Evolutionary conservation across 2,329 filamentous ascomycete species (phyloP), one percentile per base, ranked within the genome.

Genomic region (Fusarium brevicatenulatum): DNA sequence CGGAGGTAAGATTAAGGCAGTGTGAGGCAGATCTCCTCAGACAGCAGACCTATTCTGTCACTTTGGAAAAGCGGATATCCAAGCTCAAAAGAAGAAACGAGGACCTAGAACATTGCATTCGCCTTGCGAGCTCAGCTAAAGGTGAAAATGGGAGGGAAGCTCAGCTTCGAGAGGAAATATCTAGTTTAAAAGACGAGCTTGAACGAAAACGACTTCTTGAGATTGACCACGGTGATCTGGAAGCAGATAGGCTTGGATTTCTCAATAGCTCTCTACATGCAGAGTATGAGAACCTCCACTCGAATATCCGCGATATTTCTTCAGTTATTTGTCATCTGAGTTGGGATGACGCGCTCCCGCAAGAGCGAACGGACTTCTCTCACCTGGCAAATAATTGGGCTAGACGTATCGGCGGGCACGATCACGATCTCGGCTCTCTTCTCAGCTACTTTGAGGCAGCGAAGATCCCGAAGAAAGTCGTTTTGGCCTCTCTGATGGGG

Each of bases 401-500:
- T 1, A 11, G 0, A 3, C 36, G 30, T 7, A n/a, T 42, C 4
- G 5, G 18, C 4, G 23, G n/a, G 9, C 0, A 4, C 7, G 15
- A 11, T n/a, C 0, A 4, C 7, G 15, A 11, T n/a, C n/a, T 60
- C 0, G 30, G 19, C 9, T 9, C 2, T 12, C 28, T 60, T 5
- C 47, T 60, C 7, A 6, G 1, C 4, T 4, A 11, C 3, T 36
- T 19, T 2, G 30, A 57, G 5, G 2, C 40, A 18, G 40, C 5
- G 4, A 9, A 28, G 4, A 18, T 23, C 2, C 23, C 40, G 19
- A 57, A 57, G 30, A 25, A 2, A 13, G 0, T 36, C 18, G 9
- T 47, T 4, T 5, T 58, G 2, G 32, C 11, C 1, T 5, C 55
- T 23, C 16, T 39, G 4, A 0, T 58, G 4, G 2, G 34, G 2